A percentile compares a stretch with the other conserved stretches of the same genome.
Conservation (phyloP, 805 yeast genomes). For the Hemisphaericaspora nanyangensis region DNA sequence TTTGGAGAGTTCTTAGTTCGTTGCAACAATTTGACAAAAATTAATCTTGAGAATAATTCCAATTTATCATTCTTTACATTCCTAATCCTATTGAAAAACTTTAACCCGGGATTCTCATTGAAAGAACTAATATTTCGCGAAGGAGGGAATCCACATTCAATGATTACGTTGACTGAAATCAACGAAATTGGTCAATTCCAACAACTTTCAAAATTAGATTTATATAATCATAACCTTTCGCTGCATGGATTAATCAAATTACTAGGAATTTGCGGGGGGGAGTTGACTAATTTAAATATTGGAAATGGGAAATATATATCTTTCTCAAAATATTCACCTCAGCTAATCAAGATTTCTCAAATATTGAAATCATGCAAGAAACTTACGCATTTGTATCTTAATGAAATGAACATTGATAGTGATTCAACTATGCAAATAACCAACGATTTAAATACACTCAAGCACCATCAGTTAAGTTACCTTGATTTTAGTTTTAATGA, state of each 20-base stretch:
- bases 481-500: conserved; percentile 36
- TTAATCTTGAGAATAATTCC: conserved; percentile 33
- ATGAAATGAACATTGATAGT: conserved; percentile 36
- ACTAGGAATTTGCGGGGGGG: conserved; percentile 27
- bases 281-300: conserved; percentile 27
- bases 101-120: conserved; percentile 24
- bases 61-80: conserved; percentile 24
- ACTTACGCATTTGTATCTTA: conserved; percentile 21
- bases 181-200: conserved; percentile 22
- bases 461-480: conserved; percentile 14
- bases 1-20: conserved; percentile 25
- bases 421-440: conserved; percentile 26
- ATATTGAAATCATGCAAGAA: conserved; percentile 4
- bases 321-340: conserved; percentile 13
- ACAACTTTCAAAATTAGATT: conserved; percentile 25
- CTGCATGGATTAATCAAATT: conserved; percentile 38
- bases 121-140: conserved; percentile 30
- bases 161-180: conserved; percentile 17
- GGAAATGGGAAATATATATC: conserved; percentile 31
- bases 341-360: neutral
- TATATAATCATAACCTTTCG: conserved; percentile 39
- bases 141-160: conserved; percentile 4
- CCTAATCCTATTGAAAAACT: conserved; percentile 24
- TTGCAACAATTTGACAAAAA: conserved; percentile 12
- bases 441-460: conserved; percentile 18